Evolutionary conservation across 345 rosid genomes (phyloP).

Genomic region (Ceriops tagal): DNA sequence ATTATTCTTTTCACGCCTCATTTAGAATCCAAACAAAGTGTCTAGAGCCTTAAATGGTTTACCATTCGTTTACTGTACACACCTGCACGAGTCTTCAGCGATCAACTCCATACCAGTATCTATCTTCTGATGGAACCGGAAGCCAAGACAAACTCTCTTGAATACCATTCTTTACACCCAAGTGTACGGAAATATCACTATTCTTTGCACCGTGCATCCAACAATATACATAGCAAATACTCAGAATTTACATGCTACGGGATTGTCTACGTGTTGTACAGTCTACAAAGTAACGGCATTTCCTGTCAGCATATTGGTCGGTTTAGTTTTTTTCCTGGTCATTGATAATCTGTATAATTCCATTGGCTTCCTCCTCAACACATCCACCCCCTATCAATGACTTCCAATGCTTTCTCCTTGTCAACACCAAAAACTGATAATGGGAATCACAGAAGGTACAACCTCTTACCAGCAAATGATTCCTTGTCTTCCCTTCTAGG

Average conservation of each 20-base stretch:
- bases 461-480: slow-evolving; percentile 31
- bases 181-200: neutral
- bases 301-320: neutral
- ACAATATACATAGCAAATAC: neutral
- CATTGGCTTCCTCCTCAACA: slow-evolving; percentile 20
- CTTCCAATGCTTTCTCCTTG: slow-evolving; percentile 53
- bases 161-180: neutral
- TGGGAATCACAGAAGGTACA: slow-evolving; percentile 42
- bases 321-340: neutral
- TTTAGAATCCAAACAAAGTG: too few relatives aligned
- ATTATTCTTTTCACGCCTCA: too few relatives aligned
- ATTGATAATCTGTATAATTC: neutral
- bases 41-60: too few relatives aligned
- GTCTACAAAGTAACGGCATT: too few relatives aligned
- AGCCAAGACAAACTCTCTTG: neutral
- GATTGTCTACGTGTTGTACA: neutral
- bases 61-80: too few relatives aligned
- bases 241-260: neutral
- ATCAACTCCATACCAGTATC: too few relatives aligned
- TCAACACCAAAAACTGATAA: slow-evolving; percentile 49
- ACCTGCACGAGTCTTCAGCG: too few relatives aligned
- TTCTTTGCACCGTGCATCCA: neutral
- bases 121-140: neutral
- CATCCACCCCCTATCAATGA: slow-evolving; percentile 53
- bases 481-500: slow-evolving; percentile 42